Percentiles rank a stretch among this genome's conserved stretches.
These are phyloP conservation scores for Pythium vanterpoolii DNA, from an alignment of 352 stramenopile genomes.

Conservation along the genomic window DNA sequence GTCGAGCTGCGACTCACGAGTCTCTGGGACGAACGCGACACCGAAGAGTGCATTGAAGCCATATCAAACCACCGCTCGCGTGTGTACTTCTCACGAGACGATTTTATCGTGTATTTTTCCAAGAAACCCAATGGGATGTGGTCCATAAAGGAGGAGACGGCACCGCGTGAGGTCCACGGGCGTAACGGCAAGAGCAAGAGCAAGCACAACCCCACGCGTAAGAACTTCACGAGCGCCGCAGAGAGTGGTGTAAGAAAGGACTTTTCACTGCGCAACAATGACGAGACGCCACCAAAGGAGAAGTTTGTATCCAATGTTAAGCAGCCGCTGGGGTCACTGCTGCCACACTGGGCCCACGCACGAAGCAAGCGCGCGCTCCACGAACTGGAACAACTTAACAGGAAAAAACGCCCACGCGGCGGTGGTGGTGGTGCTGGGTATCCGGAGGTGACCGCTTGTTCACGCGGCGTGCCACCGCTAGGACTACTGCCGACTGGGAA, in stretches of 20 bases:
- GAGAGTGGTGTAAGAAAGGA: background rate
- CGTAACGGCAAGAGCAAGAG: background rate
- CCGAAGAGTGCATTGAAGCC: conserved; percentile 37
- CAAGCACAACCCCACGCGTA: background rate
- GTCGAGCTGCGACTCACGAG: conserved; percentile 34
- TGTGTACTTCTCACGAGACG: conserved; percentile 47
- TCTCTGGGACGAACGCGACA: conserved; percentile 44
- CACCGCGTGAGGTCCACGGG: background rate
- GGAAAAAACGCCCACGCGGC: conserved; percentile 6
- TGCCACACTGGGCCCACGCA: conserved; percentile 60
- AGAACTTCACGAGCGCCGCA: too few species aligned
- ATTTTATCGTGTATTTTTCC: conserved; percentile 50
- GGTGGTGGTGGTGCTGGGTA: background rate
- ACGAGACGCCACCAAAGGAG: conserved; percentile 7
- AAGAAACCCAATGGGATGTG: conserved; percentile 13
- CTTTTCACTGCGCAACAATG: conserved; percentile 26
- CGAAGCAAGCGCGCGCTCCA: conserved; percentile 65
- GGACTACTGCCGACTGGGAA: background rate
- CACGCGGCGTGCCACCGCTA: background rate
- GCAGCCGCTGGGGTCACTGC: conserved; percentile 28
- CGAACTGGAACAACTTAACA: conserved; percentile 40
- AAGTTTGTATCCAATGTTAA: conserved; percentile 21
- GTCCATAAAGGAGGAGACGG: background rate
- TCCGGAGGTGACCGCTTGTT: background rate
- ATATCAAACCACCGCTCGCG: conserved; percentile 40